Conservation (phyloP, 306 rosid species). For the Astragalus membranaceus region DNA sequence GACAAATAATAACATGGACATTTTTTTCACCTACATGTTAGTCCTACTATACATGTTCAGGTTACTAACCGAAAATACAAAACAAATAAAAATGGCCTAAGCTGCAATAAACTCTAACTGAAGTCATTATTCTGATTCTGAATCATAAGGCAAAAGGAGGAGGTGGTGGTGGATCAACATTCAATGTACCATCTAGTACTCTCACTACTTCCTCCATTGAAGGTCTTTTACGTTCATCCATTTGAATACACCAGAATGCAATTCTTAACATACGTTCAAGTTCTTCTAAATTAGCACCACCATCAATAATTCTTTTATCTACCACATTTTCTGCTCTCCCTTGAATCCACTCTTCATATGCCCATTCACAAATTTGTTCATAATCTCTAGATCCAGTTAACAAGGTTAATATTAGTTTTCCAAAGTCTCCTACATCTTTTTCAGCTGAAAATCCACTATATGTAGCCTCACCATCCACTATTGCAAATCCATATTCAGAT, state of each 20-base stretch:
- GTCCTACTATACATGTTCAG: slow-evolving; percentile 48
- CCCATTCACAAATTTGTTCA: slow-evolving; percentile 44
- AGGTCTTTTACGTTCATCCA: slow-evolving; percentile 52
- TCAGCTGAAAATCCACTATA: slow-evolving; percentile 44
- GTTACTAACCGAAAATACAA: slow-evolving; percentile 1
- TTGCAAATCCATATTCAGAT: slow-evolving; percentile 57
- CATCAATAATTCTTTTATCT: slow-evolving; percentile 45
- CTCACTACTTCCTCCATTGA: slow-evolving; percentile 71
- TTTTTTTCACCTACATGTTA: slow-evolving; percentile 40
- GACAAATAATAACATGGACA: not conserved
- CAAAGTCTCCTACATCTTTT: slow-evolving; percentile 62
- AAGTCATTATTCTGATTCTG: slow-evolving; percentile 14
- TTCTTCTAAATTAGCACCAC: slow-evolving; percentile 35
- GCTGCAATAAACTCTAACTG: slow-evolving; percentile 10
- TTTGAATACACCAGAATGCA: slow-evolving; percentile 81
- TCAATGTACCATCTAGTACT: slow-evolving; percentile 64
- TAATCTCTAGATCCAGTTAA: slow-evolving; percentile 38
- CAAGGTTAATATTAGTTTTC: slow-evolving; percentile 51
- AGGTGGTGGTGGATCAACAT: slow-evolving; percentile 67
- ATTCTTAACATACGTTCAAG: slow-evolving; percentile 59
- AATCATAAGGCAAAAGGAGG: slow-evolving; percentile 38
- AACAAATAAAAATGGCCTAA: not conserved
- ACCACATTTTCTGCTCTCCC: slow-evolving; percentile 40
- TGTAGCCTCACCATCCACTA: slow-evolving; percentile 30
- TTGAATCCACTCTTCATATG: slow-evolving; percentile 57